A percentile compares a stretch with the other conserved stretches of the same genome.
Evolutionary conservation across 2,329 filamentous ascomycete species (phyloP).

Genomic region (Coniosporium tulheliwenetii): DNA sequence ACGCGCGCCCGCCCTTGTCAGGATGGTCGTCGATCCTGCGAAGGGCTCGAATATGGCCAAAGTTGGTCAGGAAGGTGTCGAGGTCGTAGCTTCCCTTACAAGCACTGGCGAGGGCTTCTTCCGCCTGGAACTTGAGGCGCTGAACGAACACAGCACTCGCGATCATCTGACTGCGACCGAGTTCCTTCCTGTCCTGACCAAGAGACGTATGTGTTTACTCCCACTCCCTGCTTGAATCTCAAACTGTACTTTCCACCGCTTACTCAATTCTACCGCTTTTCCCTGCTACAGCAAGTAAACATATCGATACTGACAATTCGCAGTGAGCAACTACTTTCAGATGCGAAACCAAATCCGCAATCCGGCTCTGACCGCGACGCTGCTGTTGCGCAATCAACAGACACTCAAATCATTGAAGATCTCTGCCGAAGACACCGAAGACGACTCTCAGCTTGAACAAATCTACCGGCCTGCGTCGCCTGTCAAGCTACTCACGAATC

Average conservation of each 20-base stretch:
- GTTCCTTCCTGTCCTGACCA: constrained; percentile 59
- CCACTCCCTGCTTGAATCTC: not conserved
- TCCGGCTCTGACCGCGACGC: constrained; percentile 43
- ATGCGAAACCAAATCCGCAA: constrained; percentile 55
- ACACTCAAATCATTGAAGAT: constrained; percentile 56
- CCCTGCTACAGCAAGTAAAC: not conserved
- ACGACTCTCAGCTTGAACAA: constrained; percentile 21
- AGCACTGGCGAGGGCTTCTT: constrained; percentile 38
- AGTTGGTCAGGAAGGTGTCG: constrained; percentile 40
- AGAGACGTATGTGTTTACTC: constrained; percentile 42
- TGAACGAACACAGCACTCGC: constrained; percentile 54
- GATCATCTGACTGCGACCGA: constrained; percentile 61
- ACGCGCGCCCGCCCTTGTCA: constrained; percentile 51
- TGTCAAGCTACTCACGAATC: constrained; percentile 75
- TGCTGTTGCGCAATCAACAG: constrained; percentile 66
- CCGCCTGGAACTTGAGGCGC: constrained; percentile 42
- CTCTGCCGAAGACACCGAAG: constrained; percentile 29
- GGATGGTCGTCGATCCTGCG: constrained; percentile 57
- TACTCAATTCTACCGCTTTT: not conserved
- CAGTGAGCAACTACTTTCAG: constrained; percentile 59
- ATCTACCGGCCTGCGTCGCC: constrained; percentile 70
- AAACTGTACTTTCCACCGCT: constrained; percentile 1
- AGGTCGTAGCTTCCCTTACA: constrained; percentile 52
- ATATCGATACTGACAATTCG: constrained; percentile 17
- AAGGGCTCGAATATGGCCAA: constrained; percentile 40